These are phyloP conservation scores for Calonectria hongkongensis DNA, from an alignment of 2,329 filamentous ascomycete species.

Conservation along the genomic window DNA sequence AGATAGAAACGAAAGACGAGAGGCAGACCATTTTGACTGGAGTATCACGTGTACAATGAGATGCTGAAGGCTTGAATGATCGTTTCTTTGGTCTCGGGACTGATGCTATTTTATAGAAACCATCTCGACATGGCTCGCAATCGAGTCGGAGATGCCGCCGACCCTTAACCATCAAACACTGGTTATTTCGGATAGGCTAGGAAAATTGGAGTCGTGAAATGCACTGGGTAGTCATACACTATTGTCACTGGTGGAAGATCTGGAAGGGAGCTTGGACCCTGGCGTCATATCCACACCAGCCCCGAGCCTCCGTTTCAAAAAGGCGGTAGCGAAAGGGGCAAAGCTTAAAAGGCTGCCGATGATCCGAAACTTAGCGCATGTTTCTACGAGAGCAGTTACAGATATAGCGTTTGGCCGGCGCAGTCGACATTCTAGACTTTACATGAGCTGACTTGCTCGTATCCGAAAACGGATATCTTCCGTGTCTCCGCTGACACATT, in stretches of 20 bases:
- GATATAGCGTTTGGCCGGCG: neutral
- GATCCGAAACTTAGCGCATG: neutral
- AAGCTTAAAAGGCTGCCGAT: conserved; percentile 2
- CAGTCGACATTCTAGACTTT: neutral
- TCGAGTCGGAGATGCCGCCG: neutral
- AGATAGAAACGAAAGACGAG: conserved; percentile 43
- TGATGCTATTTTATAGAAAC: neutral
- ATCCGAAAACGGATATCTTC: neutral
- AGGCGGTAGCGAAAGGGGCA: neutral
- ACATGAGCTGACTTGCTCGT: conserved; percentile 5
- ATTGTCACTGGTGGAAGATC: neutral
- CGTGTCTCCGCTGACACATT: neutral
- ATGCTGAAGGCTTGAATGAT: neutral
- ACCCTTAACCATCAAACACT: neutral
- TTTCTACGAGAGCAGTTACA: neutral
- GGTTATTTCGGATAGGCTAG: conserved; percentile 1
- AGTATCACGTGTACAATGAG: neutral
- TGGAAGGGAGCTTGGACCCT: neutral
- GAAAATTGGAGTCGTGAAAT: neutral
- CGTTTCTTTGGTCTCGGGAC: neutral
- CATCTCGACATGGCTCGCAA: neutral
- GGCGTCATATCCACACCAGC: neutral
- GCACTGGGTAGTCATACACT: neutral
- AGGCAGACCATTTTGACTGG: neutral
- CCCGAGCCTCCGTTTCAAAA: conserved; percentile 7